Conservation (phyloP, 257 asterid genomes). For the Perilla frutescens region DNA sequence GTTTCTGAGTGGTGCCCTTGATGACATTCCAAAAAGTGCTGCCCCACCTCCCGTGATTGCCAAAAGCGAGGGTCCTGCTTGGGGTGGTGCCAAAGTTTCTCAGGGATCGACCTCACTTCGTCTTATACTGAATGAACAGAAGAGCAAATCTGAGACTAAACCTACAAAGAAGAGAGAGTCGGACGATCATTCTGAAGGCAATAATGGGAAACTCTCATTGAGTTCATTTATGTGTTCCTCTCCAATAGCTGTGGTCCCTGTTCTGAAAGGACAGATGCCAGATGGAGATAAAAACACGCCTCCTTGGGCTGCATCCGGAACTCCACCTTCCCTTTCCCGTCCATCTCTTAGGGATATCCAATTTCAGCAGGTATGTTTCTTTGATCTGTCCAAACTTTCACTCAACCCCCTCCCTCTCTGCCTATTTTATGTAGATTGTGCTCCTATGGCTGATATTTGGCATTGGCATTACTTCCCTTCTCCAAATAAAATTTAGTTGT, state of each 20-base stretch:
- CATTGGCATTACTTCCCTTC: too few relatives aligned
- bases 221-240: conserved; percentile 64
- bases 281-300: conserved; percentile 85
- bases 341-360: conserved; percentile 96
- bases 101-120: conserved; percentile 77
- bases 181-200: conserved; percentile 54
- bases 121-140: conserved; percentile 87
- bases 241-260: conserved; percentile 67
- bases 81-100: conserved; percentile 87
- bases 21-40: conserved; percentile 62
- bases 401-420: neutral
- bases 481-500: too few relatives aligned
- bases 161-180: conserved; percentile 46
- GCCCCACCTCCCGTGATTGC: conserved; percentile 58
- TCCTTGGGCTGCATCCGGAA: conserved; percentile 90
- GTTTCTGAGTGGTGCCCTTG: conserved; percentile 96
- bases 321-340: conserved; percentile 82
- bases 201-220: conserved; percentile 52
- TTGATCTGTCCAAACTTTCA: neutral
- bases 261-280: conserved; percentile 48
- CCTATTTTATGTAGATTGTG: neutral
- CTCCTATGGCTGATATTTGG: too few relatives aligned
- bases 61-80: conserved; percentile 89
- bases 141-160: conserved; percentile 65
- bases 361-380: conserved; percentile 74